A percentile compares a stretch with the other conserved stretches of the same genome.
Conservation (phyloP, 768 basidiomycete species). For the Rhizopogon vulgaris region DNA sequence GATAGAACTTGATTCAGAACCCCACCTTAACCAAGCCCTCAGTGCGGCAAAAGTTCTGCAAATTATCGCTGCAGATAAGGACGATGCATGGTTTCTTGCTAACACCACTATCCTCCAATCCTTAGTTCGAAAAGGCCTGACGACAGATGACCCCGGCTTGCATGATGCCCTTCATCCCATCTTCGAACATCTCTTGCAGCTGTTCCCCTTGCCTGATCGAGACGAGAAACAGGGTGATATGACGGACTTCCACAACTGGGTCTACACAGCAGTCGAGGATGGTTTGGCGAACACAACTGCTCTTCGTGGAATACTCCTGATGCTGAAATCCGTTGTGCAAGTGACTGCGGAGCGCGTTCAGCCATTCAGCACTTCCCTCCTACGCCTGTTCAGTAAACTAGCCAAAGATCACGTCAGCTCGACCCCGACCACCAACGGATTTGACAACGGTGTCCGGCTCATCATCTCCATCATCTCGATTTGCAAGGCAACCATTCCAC, state of each 20-base stretch:
- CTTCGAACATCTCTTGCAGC: slow-evolving; percentile 70
- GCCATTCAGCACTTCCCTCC: slow-evolving; percentile 63
- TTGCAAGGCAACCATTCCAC: slow-evolving; percentile 71
- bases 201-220: slow-evolving; percentile 74
- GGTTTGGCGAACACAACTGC: slow-evolving; percentile 69
- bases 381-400: slow-evolving; percentile 80
- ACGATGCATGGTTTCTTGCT: slow-evolving; percentile 70
- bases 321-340: slow-evolving; percentile 82
- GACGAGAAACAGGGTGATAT: slow-evolving; percentile 68
- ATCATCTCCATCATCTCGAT: slow-evolving; percentile 83
- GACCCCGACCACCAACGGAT: slow-evolving; percentile 39
- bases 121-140: slow-evolving; percentile 81
- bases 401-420: slow-evolving; percentile 82
- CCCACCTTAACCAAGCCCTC: slow-evolving; percentile 59
- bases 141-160: slow-evolving; percentile 70
- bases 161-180: slow-evolving; percentile 81
- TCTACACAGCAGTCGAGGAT: slow-evolving; percentile 70
- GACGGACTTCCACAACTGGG: slow-evolving; percentile 72
- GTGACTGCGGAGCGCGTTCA: slow-evolving; percentile 81
- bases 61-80: slow-evolving; percentile 76
- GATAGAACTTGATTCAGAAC: slow-evolving; percentile 70
- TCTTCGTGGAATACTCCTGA: slow-evolving; percentile 74
- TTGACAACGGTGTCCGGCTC: slow-evolving; percentile 56
- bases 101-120: slow-evolving; percentile 74
- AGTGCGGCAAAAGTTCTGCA: slow-evolving; percentile 86